Evolutionary conservation across 192 early-diverging fungal species (phyloP), one percentile per base, ranked within the genome.

Genomic region (Coemansia sp.): DNA sequence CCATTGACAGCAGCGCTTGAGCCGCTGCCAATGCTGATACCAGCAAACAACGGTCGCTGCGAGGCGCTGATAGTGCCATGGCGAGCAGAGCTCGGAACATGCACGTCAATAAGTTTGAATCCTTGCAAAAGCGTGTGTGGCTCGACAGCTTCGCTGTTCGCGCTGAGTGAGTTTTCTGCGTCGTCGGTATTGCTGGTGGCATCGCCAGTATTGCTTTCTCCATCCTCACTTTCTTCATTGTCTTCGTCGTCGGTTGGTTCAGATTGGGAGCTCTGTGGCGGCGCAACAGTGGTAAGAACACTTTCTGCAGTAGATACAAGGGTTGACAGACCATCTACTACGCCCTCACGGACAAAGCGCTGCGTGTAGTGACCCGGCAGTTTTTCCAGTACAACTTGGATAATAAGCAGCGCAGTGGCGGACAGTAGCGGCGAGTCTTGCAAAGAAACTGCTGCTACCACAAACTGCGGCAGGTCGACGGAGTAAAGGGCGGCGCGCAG

Each of bases 281-380:
- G 48, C 48, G 18, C 48, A 20, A 19, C 48, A 49, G n/a, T 3
- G 18, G 48, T 9, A 20, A 61, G 43, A 3, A 54, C 4, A 5
- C 13, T 26, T 4, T 54, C 58, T 14, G 61, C 56, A 4, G 6
- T 32, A 20, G 55, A 61, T 4, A 61, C 65, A 11, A 90, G 54
- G 57, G 83, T 75, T 4, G 65, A 68, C 47, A 94, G 75, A 47
- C 87, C 85, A 57, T 84, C 81, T 2, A 84, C 62, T 4, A 93
- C 87, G 3, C 94, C 94, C 57, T 95, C 94, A 20, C 92, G 77
- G 37, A 83, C 73, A 70, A 96, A 89, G 57, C 81, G 81, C 8
- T 58, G 65, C 10, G 64, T 59, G 66, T 88, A 93, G 5, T 68
- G 19, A 2, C 74, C 68, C 0, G 89, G 88, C 13, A 90, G 75